Conservation (phyloP, 441 rosid genomes). For the Bruguiera hainesii region DNA sequence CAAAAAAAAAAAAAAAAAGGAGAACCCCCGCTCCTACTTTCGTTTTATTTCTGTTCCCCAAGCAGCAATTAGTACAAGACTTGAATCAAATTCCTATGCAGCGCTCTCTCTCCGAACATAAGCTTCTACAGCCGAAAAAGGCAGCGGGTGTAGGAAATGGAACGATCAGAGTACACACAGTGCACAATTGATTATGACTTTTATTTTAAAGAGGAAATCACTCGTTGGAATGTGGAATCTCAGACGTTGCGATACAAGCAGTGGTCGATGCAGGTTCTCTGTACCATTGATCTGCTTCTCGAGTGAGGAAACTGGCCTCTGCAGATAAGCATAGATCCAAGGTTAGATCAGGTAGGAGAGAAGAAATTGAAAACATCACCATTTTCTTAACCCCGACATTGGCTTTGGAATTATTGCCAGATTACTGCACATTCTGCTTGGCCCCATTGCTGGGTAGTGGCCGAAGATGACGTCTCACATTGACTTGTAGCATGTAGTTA, state of each 20-base stretch:
- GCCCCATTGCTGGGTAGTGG: too few relatives aligned
- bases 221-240: conserved; percentile 27
- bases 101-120: neutral
- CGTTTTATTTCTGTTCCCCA: neutral
- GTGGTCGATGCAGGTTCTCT: conserved; percentile 58
- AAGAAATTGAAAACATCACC: neutral
- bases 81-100: neutral
- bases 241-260: conserved; percentile 30
- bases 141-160: neutral
- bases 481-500: too few relatives aligned
- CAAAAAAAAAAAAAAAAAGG: neutral
- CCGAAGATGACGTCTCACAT: too few relatives aligned
- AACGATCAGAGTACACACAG: neutral
- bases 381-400: neutral
- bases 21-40: too few relatives aligned
- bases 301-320: conserved; percentile 83
- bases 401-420: too few relatives aligned
- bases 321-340: conserved; percentile 6
- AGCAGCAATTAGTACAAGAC: neutral
- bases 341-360: neutral
- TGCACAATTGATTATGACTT: neutral
- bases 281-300: conserved; percentile 79
- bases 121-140: neutral
- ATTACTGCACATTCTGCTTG: too few relatives aligned
- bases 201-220: conserved; percentile 19